Evolutionary conservation across 2,329 filamentous ascomycete species (phyloP), one percentile per base, ranked within the genome.

Genomic region (Daldinia sp.): DNA sequence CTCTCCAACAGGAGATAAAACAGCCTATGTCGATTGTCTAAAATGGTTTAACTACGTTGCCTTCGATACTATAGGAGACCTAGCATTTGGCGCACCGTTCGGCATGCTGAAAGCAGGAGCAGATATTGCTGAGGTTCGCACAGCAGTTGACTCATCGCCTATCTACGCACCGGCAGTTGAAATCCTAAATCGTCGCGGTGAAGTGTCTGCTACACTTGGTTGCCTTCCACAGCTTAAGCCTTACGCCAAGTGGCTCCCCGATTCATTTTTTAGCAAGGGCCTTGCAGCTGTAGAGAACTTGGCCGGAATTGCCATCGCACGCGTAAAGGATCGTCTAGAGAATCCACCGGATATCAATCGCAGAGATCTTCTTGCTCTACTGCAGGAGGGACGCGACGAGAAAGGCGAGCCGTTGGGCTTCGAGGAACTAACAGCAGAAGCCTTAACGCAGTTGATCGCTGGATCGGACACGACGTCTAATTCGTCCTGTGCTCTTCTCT

Each of bases 351-450:
- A 85, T 4, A 83, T 86, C 19, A 83, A 87, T 32, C 90, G 93
- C 64, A 89, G 90, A 49, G 93, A 97, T 72, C 84, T 97, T 1
- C 87, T 97, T 3, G 88, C 91, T 1, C 85, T 92, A 1, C 81
- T 97, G 8, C 94, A 96, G 87, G 90, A 96, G 77, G 93, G 92
- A 48, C 89, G 90, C 58, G 90, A 97, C 75, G 90, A 92, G 63
- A 90, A 86, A 21, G 93, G 93, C 58, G 81, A 91, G 61, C 89
- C 87, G 9, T 84, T 97, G 0, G 89, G 91, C 3, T 85, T 91
- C 23, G 85, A 90, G 69, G 93, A 97, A 75, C 82, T 97, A 53
- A 96, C 92, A 0, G 93, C 93, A 32, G 94, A 97, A 79, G 93
- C 93, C 0, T 81, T 96, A 23, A 97, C 93, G 0, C 93, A 97